Conservation (phyloP, 495 filamentous ascomycete species). For the Amphirosellinia nigrospora region DNA sequence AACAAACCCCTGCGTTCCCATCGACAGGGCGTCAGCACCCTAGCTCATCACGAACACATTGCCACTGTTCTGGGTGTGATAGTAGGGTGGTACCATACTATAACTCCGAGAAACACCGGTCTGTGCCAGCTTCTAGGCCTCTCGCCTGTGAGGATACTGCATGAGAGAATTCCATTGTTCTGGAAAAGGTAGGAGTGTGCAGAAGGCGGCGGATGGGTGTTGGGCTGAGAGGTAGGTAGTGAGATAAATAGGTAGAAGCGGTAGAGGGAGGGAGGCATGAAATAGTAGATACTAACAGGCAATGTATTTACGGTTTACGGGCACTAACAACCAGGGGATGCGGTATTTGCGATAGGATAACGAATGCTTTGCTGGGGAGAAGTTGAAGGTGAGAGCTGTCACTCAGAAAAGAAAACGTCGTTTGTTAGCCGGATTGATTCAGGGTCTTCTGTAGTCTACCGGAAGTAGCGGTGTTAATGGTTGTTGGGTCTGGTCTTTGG, state of each 20-base stretch:
- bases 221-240: neutral
- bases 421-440: slow-evolving; percentile 7
- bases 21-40: slow-evolving; percentile 10
- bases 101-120: slow-evolving; percentile 14
- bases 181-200: neutral
- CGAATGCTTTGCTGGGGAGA: neutral
- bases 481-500: neutral
- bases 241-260: too few relatives aligned
- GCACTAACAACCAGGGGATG: neutral
- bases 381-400: neutral
- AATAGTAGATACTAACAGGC: neutral
- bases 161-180: slow-evolving; percentile 1
- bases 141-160: neutral
- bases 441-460: neutral
- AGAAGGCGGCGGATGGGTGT: neutral
- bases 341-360: neutral
- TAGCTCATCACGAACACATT: slow-evolving; percentile 11
- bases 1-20: slow-evolving; percentile 10
- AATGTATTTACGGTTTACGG: neutral
- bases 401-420: neutral
- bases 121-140: neutral
- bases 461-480: neutral
- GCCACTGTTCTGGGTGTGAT: slow-evolving; percentile 6
- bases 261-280: neutral
- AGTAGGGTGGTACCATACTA: neutral